A percentile compares a stretch with the other conserved stretches of the same genome.
Conservation (phyloP, 2,329 filamentous ascomycete genomes). For the Fusarium anthophilum region DNA sequence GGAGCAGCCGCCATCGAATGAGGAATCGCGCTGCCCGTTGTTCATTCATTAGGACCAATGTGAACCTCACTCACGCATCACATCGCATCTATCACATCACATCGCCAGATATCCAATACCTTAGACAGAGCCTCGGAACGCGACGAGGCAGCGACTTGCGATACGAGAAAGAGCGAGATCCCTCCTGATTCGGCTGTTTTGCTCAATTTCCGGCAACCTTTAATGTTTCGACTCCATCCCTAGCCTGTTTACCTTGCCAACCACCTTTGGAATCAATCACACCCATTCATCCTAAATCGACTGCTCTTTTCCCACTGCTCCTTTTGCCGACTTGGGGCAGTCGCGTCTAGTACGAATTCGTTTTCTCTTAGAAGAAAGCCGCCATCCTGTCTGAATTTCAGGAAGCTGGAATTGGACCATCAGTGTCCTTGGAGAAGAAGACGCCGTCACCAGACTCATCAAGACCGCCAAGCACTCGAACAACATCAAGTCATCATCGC, state of each 20-base stretch:
- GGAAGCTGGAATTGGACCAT: slow-evolving; percentile 48
- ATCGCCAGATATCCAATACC: slow-evolving; percentile 19
- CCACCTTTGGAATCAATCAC: slow-evolving; percentile 18
- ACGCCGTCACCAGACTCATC: slow-evolving; percentile 42
- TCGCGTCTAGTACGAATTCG: slow-evolving; percentile 4
- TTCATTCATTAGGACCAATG: slow-evolving; percentile 27
- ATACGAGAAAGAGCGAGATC: slow-evolving; percentile 10
- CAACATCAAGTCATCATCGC: slow-evolving; percentile 38
- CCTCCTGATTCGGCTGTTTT: slow-evolving; percentile 9
- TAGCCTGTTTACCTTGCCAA: slow-evolving; percentile 28
- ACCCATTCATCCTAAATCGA: slow-evolving; percentile 17
- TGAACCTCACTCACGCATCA: slow-evolving; percentile 38
- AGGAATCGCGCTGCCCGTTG: slow-evolving; percentile 33
- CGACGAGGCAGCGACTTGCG: slow-evolving; percentile 12
- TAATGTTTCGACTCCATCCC: slow-evolving; percentile 25
- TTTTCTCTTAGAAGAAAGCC: slow-evolving; percentile 42
- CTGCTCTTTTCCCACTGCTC: slow-evolving; percentile 15
- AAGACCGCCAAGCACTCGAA: slow-evolving; percentile 40
- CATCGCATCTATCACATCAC: slow-evolving; percentile 27
- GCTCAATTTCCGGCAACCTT: slow-evolving; percentile 6
- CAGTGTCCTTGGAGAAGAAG: slow-evolving; percentile 49
- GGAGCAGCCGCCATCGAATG: slow-evolving; percentile 40
- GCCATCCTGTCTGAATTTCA: slow-evolving; percentile 52
- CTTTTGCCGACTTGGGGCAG: slow-evolving; percentile 8
- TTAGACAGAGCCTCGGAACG: slow-evolving; percentile 29